Evolutionary conservation across 176 grass and related monocot species (phyloP).

Genomic region (Tuctoria greenei): DNA sequence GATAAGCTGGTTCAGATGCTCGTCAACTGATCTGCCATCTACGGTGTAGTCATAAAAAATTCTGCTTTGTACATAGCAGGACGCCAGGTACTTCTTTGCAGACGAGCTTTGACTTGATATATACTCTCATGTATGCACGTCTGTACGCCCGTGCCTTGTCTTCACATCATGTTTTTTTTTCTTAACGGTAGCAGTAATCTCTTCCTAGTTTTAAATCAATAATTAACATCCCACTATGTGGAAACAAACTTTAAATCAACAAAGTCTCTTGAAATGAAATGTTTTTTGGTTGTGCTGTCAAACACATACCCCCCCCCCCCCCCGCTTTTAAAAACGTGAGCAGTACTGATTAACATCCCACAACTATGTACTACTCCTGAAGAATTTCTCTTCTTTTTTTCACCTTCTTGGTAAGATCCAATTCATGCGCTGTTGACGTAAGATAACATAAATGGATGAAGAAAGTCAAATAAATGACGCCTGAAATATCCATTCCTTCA

Average conservation of each 20-base stretch:
- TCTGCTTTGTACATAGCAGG: background rate
- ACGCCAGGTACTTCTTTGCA: background rate
- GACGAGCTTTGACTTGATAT: background rate
- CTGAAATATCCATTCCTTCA: constrained; percentile 16
- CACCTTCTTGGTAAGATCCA: background rate
- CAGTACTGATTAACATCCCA: background rate
- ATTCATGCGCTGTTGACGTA: background rate
- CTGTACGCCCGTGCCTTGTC: background rate
- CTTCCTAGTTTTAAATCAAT: too few species aligned
- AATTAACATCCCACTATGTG: too few species aligned
- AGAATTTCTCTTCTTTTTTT: background rate
- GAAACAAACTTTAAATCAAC: too few species aligned
- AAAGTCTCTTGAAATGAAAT: too few species aligned
- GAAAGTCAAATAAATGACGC: background rate
- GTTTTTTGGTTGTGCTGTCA: too few species aligned
- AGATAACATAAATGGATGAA: background rate
- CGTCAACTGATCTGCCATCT: constrained; percentile 6
- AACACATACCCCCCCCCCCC: too few species aligned
- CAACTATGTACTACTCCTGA: background rate
- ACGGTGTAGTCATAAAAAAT: background rate
- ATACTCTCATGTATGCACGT: background rate
- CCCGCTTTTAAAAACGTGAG: too few species aligned
- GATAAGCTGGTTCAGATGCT: background rate
- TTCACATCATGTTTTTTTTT: background rate
- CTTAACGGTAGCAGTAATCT: too few species aligned